phyloP scores from a whole-genome alignment of 2,329 filamentous ascomycete genomes.

The Colletotrichum caudatum region DNA sequence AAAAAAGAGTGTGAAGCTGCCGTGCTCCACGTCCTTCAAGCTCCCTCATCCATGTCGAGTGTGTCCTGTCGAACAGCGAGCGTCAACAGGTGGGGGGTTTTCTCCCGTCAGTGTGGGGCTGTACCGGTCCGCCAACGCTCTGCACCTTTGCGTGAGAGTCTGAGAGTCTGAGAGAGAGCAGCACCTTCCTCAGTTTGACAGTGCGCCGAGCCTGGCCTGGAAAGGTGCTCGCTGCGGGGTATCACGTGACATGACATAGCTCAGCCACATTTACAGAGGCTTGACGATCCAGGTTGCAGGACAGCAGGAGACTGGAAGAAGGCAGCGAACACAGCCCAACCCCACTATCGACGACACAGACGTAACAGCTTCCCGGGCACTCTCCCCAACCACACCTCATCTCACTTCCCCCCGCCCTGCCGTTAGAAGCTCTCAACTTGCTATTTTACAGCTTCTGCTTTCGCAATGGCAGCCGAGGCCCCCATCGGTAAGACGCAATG shows the following conservation, averaged over 20 bases:
- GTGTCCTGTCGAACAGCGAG: constrained; percentile 5
- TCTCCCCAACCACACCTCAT: constrained; percentile 34
- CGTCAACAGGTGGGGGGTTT: constrained; percentile 3
- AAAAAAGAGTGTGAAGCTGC: not conserved
- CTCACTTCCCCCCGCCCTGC: constrained; percentile 43
- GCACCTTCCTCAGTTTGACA: constrained; percentile 11
- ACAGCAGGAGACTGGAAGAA: constrained; percentile 24
- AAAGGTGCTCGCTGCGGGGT: constrained; percentile 46
- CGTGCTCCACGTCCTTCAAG: constrained; percentile 14
- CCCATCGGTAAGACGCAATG: constrained; percentile 63
- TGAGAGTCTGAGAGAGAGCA: no score
- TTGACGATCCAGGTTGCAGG: constrained; percentile 37
- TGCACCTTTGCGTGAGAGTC: not conserved
- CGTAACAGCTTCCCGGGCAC: constrained; percentile 41
- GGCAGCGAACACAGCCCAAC: constrained; percentile 36
- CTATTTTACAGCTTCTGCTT: constrained; percentile 37
- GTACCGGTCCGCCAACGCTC: constrained; percentile 1
- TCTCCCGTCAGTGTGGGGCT: constrained; percentile 11
- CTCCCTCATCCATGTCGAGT: constrained; percentile 4
- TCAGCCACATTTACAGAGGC: constrained; percentile 35
- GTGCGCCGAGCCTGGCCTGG: not conserved
- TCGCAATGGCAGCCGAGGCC: constrained; percentile 65
- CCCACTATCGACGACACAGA: constrained; percentile 43
- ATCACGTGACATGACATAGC: constrained; percentile 52
- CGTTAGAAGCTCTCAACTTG: constrained; percentile 46